Percentiles rank a stretch among this genome's conserved stretches.
Conservation (phyloP, 2,329 filamentous ascomycete genomes). For the Phyllachora maydis region DNA sequence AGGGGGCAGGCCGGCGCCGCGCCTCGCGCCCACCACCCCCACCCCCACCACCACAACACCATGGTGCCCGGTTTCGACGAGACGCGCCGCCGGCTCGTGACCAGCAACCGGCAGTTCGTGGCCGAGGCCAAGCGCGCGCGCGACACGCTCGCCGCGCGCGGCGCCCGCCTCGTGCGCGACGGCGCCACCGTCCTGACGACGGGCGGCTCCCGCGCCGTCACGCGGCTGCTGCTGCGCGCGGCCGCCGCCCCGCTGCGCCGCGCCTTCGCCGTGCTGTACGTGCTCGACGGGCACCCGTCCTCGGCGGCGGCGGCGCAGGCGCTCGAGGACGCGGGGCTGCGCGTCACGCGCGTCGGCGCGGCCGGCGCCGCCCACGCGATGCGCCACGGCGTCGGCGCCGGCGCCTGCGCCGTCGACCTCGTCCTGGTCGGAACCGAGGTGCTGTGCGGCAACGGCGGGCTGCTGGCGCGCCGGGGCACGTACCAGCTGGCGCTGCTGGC, state of each 20-base stretch:
- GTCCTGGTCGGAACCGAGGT: slow-evolving; percentile 58
- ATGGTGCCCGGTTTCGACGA: slow-evolving; percentile 49
- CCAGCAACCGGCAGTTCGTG: slow-evolving; percentile 74
- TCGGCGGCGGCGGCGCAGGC: slow-evolving; percentile 49
- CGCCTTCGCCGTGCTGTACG: slow-evolving; percentile 74
- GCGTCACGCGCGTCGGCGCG: slow-evolving; percentile 63
- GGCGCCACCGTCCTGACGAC: slow-evolving; percentile 74
- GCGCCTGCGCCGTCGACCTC: slow-evolving; percentile 41
- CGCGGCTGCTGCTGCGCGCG: slow-evolving; percentile 53
- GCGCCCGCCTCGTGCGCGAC: slow-evolving; percentile 58
- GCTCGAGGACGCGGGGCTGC: slow-evolving; percentile 53
- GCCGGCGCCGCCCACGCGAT: slow-evolving; percentile 65
- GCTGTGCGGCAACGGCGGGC: slow-evolving; percentile 82
- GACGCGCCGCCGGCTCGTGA: slow-evolving; percentile 63
- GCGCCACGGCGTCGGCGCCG: too few species aligned
- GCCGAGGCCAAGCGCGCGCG: slow-evolving; percentile 69
- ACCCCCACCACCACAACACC: too few species aligned
- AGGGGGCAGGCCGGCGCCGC: slow-evolving; percentile 25
- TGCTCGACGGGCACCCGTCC: slow-evolving; percentile 39
- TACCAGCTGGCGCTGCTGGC: slow-evolving; percentile 76
- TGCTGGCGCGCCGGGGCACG: slow-evolving; percentile 70
- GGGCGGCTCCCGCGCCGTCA: slow-evolving; percentile 70
- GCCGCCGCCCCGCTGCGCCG: slow-evolving; percentile 39
- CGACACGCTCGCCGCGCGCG: slow-evolving; percentile 63
- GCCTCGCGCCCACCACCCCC: too few species aligned